Conservation (phyloP, 1,284 basidiomycete genomes). For the Malassezia obtusa region DNA sequence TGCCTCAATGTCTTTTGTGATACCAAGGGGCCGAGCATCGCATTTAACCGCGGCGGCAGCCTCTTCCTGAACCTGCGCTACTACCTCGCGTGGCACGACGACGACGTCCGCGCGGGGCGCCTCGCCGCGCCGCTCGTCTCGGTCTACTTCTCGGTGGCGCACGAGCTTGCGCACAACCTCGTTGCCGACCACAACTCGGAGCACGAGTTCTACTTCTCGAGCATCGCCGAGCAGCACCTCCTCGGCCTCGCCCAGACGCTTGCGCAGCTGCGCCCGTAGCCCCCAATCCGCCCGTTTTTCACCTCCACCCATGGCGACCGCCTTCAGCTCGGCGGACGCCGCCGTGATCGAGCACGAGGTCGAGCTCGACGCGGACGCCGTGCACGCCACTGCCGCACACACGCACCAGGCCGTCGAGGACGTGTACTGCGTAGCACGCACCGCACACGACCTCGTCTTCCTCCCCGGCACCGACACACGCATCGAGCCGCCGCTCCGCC, state of each 20-base stretch:
- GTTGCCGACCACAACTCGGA: constrained; percentile 58
- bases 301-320: constrained; percentile 6
- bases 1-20: constrained; percentile 84
- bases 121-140: constrained; percentile 66
- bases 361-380: constrained; percentile 27
- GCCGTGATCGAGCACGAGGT: constrained; percentile 35
- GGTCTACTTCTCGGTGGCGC: constrained; percentile 80
- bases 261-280: not conserved
- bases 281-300: not conserved
- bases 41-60: constrained; percentile 82
- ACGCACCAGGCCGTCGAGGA: constrained; percentile 24
- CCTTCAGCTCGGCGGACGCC: constrained; percentile 35
- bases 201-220: constrained; percentile 88
- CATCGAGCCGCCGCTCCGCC: constrained; percentile 13
- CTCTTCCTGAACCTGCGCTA: constrained; percentile 78
- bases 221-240: constrained; percentile 65
- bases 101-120: constrained; percentile 57
- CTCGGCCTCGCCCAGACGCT: constrained; percentile 30
- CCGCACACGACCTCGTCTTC: constrained; percentile 17
- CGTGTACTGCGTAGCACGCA: constrained; percentile 34
- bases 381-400: constrained; percentile 30
- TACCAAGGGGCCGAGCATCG: constrained; percentile 67
- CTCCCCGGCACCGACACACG: not conserved
- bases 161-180: constrained; percentile 71
- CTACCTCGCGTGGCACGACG: constrained; percentile 77